Conservation (phyloP, 495 filamentous ascomycete genomes). For the Penicillium bovifimosum region DNA sequence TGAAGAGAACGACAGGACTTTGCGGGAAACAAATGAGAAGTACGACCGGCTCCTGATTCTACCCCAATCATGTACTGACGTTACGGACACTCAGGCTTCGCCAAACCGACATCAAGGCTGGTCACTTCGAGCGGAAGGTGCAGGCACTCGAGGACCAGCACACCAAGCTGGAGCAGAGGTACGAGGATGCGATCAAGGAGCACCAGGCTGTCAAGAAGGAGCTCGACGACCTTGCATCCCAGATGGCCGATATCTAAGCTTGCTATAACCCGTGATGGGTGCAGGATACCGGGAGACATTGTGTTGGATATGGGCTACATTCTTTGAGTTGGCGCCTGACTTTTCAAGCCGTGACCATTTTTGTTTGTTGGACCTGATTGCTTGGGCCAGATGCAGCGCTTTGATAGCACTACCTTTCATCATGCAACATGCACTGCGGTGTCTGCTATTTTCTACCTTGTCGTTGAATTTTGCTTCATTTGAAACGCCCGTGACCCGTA, state of each 20-base stretch:
- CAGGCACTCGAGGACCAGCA: conserved; percentile 84
- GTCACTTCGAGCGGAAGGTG: conserved; percentile 99
- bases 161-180: conserved; percentile 93
- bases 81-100: conserved; percentile 61
- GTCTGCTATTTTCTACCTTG: conserved; percentile 5
- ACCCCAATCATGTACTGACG: conserved; percentile 15
- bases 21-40: conserved; percentile 98
- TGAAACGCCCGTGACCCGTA: not conserved
- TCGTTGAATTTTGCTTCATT: not conserved
- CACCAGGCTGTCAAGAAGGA: conserved; percentile 81
- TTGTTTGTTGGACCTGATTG: conserved; percentile 20
- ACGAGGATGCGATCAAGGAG: conserved; percentile 92
- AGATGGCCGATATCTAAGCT: conserved; percentile 84
- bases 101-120: conserved; percentile 97
- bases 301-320: conserved; percentile 28
- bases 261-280: conserved; percentile 14
- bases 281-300: conserved; percentile 28
- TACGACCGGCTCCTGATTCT: conserved; percentile 43
- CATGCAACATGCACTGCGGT: conserved; percentile 16
- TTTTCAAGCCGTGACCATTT: conserved; percentile 23
- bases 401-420: conserved; percentile 16
- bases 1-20: conserved; percentile 87
- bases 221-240: conserved; percentile 76
- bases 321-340: conserved; percentile 24
- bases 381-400: conserved; percentile 23